Percentiles rank a stretch among this genome's conserved stretches.
phyloP scores from a whole-genome alignment of 345 rosid species.

The Lepidium didymum region DNA sequence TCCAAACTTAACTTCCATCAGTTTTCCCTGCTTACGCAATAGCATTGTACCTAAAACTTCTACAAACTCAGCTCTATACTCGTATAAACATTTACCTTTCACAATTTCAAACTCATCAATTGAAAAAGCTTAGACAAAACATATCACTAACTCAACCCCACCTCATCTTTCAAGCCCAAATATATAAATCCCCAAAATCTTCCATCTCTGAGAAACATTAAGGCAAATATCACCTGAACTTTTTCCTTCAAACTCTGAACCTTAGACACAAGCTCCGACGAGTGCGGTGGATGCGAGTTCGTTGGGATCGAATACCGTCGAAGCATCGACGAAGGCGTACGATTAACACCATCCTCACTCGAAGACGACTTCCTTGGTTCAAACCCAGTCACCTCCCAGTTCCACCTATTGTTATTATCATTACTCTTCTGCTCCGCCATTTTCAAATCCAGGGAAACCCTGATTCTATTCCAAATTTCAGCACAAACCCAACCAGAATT shows the following conservation, averaged over 20 bases:
- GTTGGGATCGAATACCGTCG: conserved; percentile 60
- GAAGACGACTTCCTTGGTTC: conserved; percentile 60
- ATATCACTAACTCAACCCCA: background rate
- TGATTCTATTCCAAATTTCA: conserved; percentile 3
- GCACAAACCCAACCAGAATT: background rate
- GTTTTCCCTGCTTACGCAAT: background rate
- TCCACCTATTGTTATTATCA: conserved; percentile 54
- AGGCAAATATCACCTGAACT: conserved; percentile 16
- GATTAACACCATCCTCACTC: conserved; percentile 31
- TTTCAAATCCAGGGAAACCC: background rate
- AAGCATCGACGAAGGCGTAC: conserved; percentile 34
- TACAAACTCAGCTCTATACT: background rate
- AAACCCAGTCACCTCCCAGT: conserved; percentile 96
- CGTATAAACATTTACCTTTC: background rate
- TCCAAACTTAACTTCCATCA: background rate
- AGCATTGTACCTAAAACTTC: background rate
- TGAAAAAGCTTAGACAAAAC: background rate
- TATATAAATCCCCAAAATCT: background rate
- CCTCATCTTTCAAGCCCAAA: background rate
- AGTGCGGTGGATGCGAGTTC: conserved; percentile 29
- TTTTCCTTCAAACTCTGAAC: conserved; percentile 24
- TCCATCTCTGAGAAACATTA: background rate
- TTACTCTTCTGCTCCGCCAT: conserved; percentile 69
- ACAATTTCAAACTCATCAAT: background rate
- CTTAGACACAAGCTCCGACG: conserved; percentile 42